phyloP scores from a whole-genome alignment of 2,329 filamentous ascomycete species.

The Corinectria fuckeliana region DNA sequence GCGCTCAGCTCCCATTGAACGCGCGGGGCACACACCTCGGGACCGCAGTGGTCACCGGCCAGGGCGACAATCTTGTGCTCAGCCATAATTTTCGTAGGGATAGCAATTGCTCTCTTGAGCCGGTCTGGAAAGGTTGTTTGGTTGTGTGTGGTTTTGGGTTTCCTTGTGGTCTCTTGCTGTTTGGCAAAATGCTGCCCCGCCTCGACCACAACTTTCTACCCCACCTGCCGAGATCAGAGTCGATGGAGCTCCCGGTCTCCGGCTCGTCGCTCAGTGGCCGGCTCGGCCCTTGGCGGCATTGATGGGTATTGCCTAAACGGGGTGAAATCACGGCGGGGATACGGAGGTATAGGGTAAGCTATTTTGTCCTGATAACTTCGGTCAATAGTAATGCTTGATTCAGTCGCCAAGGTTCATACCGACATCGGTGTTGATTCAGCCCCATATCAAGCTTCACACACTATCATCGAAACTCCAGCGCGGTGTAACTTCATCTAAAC shows the following conservation, averaged over 20 bases:
- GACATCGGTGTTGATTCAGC: not conserved
- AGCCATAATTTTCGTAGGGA: constrained; percentile 57
- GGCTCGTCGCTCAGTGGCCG: constrained; percentile 28
- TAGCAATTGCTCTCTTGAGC: not conserved
- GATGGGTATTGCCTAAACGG: constrained; percentile 26
- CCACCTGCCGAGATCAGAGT: constrained; percentile 49
- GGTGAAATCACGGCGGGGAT: not conserved
- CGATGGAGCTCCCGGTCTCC: constrained; percentile 24
- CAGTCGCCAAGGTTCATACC: not conserved
- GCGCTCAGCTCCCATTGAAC: not conserved
- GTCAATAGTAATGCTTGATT: not conserved
- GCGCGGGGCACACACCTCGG: constrained; percentile 66
- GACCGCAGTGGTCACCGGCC: constrained; percentile 83
- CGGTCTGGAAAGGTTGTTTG: not conserved
- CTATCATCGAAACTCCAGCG: not conserved
- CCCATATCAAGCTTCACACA: not conserved
- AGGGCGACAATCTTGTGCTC: constrained; percentile 82
- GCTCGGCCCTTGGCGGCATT: constrained; percentile 23
- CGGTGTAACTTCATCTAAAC: not conserved
- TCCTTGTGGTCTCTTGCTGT: not conserved
- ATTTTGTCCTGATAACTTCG: no score
- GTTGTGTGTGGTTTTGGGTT: constrained; percentile 19
- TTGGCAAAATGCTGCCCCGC: constrained; percentile 30
- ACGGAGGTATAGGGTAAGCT: not conserved
- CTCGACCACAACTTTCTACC: constrained; percentile 33